Base-by-base conservation (phyloP, 176 grass and related monocot species). In the Triticum monococcum region DNA sequence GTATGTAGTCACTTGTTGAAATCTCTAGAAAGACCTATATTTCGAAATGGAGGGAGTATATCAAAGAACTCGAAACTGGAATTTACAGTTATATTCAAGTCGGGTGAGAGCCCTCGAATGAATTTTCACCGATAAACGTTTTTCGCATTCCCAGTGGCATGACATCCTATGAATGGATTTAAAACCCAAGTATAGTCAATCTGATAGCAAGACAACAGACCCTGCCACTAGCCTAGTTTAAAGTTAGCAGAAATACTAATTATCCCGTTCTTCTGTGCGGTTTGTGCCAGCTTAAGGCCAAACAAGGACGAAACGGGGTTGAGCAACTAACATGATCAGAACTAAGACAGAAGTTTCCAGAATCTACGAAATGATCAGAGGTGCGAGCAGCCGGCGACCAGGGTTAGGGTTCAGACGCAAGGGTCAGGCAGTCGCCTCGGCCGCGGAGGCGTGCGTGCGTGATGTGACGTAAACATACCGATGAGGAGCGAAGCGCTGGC, bases 401-500 rank as follows among this genome's bases (percentile, higher is more conserved):
- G 45, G 48, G 62, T 33, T 77, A 77, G 70, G 48, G 81, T n/a
- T 37, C 22, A 30, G 11, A 9, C 26, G 31, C 25, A 13, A 69
- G 38, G 35, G 28, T 77, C 26, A n/a, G 12, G 65, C 72, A 5
- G 61, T 12, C 16, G 13, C 41, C 12, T 75, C 33, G 24, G 68
- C 20, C 9, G 11, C 30, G 25, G 25, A 61, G 37, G 63, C 28
- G 33, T 59, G 56, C 56, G 56, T 59, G 20, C 50, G 52, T 56
- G 17, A 8, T 68, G 54, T 16, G 5, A 10, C 78, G 70, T 13
- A 4, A 18, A 84, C 65, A 24, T 90, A 99, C 94, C 97, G 68
- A 99, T 99, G 70, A 99, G 92, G 76, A 99, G 97, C 25, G 97
- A 99, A 32, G 94, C 97, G 54, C 97, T 99, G 85, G 97, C 97